Percentiles rank a stretch among this genome's conserved stretches.
Conservation (phyloP, 257 asterid species). For the Lavandula angustifolia region DNA sequence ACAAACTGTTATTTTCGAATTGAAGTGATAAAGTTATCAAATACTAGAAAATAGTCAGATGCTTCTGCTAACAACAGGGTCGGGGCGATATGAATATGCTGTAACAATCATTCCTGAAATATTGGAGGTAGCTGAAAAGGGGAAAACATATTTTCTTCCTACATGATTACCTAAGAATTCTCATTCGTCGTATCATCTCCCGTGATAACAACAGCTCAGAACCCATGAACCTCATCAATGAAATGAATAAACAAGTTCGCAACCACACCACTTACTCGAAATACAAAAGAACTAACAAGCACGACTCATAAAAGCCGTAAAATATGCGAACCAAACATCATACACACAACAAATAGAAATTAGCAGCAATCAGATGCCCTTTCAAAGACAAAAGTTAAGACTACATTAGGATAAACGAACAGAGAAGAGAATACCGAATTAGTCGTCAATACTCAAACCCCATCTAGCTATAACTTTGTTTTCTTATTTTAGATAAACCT, state of each 20-base stretch:
- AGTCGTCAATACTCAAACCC: neutral
- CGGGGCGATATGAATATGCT: too few species aligned
- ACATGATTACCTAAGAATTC: too few species aligned
- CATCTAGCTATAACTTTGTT: neutral
- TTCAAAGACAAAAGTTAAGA: neutral
- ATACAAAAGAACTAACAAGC: neutral
- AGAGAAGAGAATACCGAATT: conserved; percentile 2
- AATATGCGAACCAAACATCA: neutral
- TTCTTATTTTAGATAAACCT: conserved; percentile 8
- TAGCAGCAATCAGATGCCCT: neutral
- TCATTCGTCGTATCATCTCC: too few species aligned
- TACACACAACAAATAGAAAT: neutral
- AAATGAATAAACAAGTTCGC: neutral
- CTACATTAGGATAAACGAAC: neutral
- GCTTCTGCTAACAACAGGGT: too few species aligned
- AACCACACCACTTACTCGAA: conserved; percentile 2
- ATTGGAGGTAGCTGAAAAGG: too few species aligned
- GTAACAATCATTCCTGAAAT: too few species aligned
- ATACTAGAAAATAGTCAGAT: too few species aligned
- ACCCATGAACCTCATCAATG: conserved; percentile 3
- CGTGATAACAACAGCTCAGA: neutral
- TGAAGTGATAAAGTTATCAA: too few species aligned
- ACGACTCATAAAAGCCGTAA: neutral
- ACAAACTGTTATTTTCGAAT: too few species aligned
- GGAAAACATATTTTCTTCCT: too few species aligned